Base-by-base conservation (phyloP, 768 basidiomycete genomes). In the Hygrophoropsis aurantiaca region DNA sequence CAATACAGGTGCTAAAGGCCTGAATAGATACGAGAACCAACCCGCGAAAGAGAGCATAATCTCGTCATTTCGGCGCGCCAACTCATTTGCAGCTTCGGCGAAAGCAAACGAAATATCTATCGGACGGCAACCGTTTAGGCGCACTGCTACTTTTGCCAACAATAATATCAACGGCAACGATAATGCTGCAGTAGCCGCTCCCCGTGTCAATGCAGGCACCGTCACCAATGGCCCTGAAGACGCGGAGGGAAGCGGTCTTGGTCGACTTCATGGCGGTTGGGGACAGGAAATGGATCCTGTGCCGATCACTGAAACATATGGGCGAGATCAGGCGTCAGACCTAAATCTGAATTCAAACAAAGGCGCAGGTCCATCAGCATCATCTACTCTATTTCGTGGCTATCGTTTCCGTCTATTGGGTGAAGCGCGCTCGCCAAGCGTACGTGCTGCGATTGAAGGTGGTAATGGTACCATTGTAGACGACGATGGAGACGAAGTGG, bases 321-420 rank as follows among this genome's bases (percentile, higher is more conserved):
- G n/a, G n/a, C n/a, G n/a, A n/a, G n/a, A n/a, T n/a, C n/a, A n/a
- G n/a, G n/a, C n/a, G n/a, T n/a, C n/a, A n/a, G n/a, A n/a, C n/a
- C n/a, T n/a, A n/a, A n/a, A n/a, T n/a, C n/a, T n/a, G n/a, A n/a
- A n/a, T n/a, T n/a, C n/a, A n/a, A n/a, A n/a, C n/a, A n/a, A n/a
- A n/a, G n/a, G n/a, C n/a, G n/a, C n/a, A n/a, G n/a, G n/a, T n/a
- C n/a, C n/a, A n/a, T n/a, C n/a, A n/a, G n/a, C n/a, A n/a, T n/a
- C n/a, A n/a, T n/a, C n/a, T n/a, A 35, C 43, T 7, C 68, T 87
- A 20, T 90, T 90, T 52, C 25, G 65, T 10, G 85, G 84, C 1
- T 62, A 74, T 52, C 74, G 59, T 8, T 80, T 92, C 55, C 72
- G 77, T 40, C 75, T 79, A 0, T 64, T 86, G 40, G 89, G 87